phyloP scores from a whole-genome alignment of 2,329 filamentous ascomycete species.

The Trichothecium roseum region DNA sequence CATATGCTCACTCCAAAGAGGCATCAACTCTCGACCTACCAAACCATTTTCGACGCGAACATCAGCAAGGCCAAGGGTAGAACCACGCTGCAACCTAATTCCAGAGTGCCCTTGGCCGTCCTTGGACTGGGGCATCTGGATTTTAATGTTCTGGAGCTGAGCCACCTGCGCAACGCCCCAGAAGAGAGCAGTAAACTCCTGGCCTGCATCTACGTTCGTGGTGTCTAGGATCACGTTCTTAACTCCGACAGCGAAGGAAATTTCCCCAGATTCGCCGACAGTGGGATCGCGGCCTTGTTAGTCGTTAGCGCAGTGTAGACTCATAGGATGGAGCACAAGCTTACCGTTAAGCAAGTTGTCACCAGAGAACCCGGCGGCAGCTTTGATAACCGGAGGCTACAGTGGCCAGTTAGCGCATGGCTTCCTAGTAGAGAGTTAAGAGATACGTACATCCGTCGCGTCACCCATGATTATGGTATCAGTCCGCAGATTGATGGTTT shows the following conservation, averaged over 20 bases:
- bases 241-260: slow-evolving; percentile 30
- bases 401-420: too few relatives aligned
- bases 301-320: too few relatives aligned
- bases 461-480: too few relatives aligned
- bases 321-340: too few relatives aligned
- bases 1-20: not conserved
- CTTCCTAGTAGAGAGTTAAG: too few relatives aligned
- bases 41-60: slow-evolving; percentile 28
- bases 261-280: slow-evolving; percentile 20
- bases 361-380: too few relatives aligned
- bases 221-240: slow-evolving; percentile 34
- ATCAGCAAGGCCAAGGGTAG: slow-evolving; percentile 28
- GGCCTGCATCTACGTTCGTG: slow-evolving; percentile 21
- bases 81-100: slow-evolving; percentile 28
- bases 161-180: slow-evolving; percentile 34
- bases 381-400: too few relatives aligned
- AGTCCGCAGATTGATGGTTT: too few relatives aligned
- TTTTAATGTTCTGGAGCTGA: slow-evolving; percentile 31
- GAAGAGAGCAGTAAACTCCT: slow-evolving; percentile 26
- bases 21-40: slow-evolving; percentile 1
- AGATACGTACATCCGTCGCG: too few relatives aligned
- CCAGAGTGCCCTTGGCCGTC: slow-evolving; percentile 28
- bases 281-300: too few relatives aligned
- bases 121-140: slow-evolving; percentile 24
- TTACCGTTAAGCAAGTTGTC: too few relatives aligned